Conservation (phyloP, 805 yeast species). For the Metschnikowia lachancei region DNA sequence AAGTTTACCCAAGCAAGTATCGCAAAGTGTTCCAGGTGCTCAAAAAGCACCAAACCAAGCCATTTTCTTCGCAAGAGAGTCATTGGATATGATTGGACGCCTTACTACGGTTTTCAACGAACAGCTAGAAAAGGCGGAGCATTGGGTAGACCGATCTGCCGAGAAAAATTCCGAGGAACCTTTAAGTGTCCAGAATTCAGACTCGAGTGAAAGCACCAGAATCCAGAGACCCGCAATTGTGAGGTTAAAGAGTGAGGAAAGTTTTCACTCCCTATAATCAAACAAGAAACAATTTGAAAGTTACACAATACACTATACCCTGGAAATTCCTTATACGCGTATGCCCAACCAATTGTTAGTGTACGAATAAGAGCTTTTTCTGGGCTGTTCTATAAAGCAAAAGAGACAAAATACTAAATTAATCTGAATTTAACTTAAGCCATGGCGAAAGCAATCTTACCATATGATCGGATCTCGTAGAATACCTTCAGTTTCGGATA, state of each 20-base stretch:
- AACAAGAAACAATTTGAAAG: not conserved
- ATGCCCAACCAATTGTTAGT: not conserved
- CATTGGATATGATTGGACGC: conserved; percentile 80
- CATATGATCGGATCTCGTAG: too few species aligned
- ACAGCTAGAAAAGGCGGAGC: conserved; percentile 79
- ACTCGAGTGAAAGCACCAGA: conserved; percentile 1
- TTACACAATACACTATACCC: too few species aligned
- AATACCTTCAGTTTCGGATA: too few species aligned
- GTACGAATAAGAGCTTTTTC: too few species aligned
- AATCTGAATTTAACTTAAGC: too few species aligned
- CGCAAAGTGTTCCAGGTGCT: conserved; percentile 11
- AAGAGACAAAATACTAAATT: too few species aligned
- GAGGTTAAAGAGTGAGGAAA: conserved; percentile 6
- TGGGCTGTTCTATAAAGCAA: too few species aligned
- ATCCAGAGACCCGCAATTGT: conserved; percentile 2
- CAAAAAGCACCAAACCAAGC: conserved; percentile 57
- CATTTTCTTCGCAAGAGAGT: conserved; percentile 80
- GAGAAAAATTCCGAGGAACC: not conserved
- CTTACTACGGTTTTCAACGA: conserved; percentile 83
- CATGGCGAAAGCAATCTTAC: too few species aligned
- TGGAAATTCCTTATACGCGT: too few species aligned
- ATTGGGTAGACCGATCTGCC: conserved; percentile 56
- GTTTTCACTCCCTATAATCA: conserved; percentile 5
- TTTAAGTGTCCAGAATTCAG: not conserved
- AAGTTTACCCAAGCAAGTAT: conserved; percentile 61